Conservation (phyloP, 306 rosid genomes). For the Malus fusca region DNA sequence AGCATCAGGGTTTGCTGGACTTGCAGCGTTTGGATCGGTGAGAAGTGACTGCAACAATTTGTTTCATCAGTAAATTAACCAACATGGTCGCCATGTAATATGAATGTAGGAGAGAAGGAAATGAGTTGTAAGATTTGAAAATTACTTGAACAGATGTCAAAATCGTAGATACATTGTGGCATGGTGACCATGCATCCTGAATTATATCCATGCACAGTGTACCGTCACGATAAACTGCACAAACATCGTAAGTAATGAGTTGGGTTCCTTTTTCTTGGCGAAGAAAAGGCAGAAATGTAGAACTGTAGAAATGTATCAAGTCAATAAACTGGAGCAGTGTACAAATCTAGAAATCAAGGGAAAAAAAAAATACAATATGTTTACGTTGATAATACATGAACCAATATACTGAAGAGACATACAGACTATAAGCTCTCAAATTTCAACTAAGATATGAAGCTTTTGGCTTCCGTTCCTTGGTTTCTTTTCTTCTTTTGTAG, state of each 20-base stretch:
- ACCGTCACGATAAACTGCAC: constrained; percentile 25
- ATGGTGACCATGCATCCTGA: constrained; percentile 35
- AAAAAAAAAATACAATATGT: background rate
- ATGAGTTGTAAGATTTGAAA: background rate
- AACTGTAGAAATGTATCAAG: background rate
- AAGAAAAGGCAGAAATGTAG: background rate
- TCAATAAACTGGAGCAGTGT: background rate
- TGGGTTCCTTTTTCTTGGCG: background rate
- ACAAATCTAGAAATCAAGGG: background rate
- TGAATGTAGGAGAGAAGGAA: background rate
- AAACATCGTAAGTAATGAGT: background rate
- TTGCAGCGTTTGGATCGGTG: constrained; percentile 26
- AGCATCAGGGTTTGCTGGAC: constrained; percentile 29
- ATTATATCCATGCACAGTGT: constrained; percentile 31
- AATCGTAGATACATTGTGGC: constrained; percentile 26
- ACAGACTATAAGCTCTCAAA: background rate
- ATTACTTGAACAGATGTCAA: constrained; percentile 29
- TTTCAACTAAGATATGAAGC: background rate
- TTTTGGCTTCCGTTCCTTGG: background rate
- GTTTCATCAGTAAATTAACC: background rate
- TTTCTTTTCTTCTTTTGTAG: background rate
- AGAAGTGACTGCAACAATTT: constrained; percentile 23
- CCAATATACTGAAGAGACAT: background rate
- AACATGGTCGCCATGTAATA: background rate
- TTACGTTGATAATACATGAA: background rate